A percentile compares a stretch with the other conserved stretches of the same genome.
Evolutionary conservation across 2,329 filamentous ascomycete species (phyloP).

Genomic region (Monascus ruber): DNA sequence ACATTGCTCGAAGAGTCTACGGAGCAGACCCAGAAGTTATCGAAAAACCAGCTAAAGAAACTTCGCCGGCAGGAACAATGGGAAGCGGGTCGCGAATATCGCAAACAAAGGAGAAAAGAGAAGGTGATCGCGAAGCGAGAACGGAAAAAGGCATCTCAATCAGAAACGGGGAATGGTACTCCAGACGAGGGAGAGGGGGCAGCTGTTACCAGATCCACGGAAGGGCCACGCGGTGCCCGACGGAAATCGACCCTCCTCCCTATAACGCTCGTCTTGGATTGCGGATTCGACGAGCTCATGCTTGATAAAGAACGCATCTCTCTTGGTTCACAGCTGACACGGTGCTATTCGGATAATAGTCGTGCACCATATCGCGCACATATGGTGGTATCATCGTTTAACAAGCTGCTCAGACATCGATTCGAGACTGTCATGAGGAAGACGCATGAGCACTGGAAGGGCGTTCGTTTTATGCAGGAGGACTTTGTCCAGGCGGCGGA

Average conservation of each 20-base stretch:
- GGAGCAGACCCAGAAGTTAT: slow-evolving; percentile 37
- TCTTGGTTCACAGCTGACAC: slow-evolving; percentile 69
- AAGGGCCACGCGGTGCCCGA: slow-evolving; percentile 14
- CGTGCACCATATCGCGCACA: slow-evolving; percentile 57
- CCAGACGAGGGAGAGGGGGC: slow-evolving; percentile 8
- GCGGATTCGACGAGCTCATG: slow-evolving; percentile 87
- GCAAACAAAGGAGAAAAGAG: slow-evolving; percentile 48
- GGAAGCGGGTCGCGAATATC: slow-evolving; percentile 57
- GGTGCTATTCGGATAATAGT: slow-evolving; percentile 81
- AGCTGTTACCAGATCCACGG: slow-evolving; percentile 4
- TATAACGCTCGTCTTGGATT: slow-evolving; percentile 75
- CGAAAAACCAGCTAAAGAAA: slow-evolving; percentile 81
- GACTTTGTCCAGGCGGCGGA: slow-evolving; percentile 62
- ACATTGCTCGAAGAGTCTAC: neutral
- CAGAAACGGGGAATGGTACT: slow-evolving; percentile 20
- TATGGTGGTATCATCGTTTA: slow-evolving; percentile 67
- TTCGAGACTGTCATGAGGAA: slow-evolving; percentile 65
- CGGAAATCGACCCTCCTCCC: slow-evolving; percentile 50
- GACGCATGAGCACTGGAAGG: slow-evolving; percentile 69
- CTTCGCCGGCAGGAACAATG: slow-evolving; percentile 59
- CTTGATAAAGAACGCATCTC: slow-evolving; percentile 73
- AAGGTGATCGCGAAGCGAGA: slow-evolving; percentile 44
- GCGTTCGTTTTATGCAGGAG: slow-evolving; percentile 58
- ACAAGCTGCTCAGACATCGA: slow-evolving; percentile 59
- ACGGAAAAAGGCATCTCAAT: slow-evolving; percentile 31